Percentiles rank a stretch among this genome's conserved stretches.
These are phyloP conservation scores for Eremothecium coryli DNA, from an alignment of 1,139 yeast genomes.

Conservation along the genomic window DNA sequence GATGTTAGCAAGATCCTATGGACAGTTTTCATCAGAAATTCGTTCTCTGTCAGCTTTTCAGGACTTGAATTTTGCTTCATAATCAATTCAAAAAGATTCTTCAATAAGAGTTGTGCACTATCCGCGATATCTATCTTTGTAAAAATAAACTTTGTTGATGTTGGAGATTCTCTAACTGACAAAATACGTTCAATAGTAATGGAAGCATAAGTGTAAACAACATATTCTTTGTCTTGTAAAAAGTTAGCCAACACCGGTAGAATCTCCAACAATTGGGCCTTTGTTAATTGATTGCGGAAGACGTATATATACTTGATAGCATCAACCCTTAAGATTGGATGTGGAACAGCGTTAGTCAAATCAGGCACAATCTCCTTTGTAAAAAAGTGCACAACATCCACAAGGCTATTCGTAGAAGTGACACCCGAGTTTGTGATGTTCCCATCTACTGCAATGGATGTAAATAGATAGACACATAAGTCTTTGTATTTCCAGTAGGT, in stretches of 20 bases:
- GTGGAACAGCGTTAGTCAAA: constrained; percentile 43
- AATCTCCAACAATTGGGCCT: constrained; percentile 68
- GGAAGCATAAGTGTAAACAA: constrained; percentile 88
- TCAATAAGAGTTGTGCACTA: constrained; percentile 46
- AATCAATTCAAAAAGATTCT: constrained; percentile 59
- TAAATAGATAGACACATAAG: constrained; percentile 74
- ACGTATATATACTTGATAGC: constrained; percentile 85
- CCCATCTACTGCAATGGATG: constrained; percentile 88
- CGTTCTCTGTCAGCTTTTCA: constrained; percentile 91
- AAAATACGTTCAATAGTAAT: constrained; percentile 84
- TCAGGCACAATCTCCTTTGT: constrained; percentile 74
- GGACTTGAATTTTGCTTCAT: constrained; percentile 55
- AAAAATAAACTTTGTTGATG: constrained; percentile 47
- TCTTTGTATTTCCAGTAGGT: constrained; percentile 78
- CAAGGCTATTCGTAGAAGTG: constrained; percentile 71
- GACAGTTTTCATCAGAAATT: constrained; percentile 77
- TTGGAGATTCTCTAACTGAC: constrained; percentile 56
- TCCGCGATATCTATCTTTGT: constrained; percentile 59
- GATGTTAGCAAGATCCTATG: constrained; percentile 76
- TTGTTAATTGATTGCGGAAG: constrained; percentile 87
- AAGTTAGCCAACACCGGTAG: constrained; percentile 74
- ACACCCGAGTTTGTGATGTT: constrained; percentile 78
- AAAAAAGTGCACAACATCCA: constrained; percentile 84
- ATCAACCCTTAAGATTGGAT: constrained; percentile 78
- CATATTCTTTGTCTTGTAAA: constrained; percentile 53